Conservation (phyloP, 805 yeast species). For the Komagataella pseudopastoris region DNA sequence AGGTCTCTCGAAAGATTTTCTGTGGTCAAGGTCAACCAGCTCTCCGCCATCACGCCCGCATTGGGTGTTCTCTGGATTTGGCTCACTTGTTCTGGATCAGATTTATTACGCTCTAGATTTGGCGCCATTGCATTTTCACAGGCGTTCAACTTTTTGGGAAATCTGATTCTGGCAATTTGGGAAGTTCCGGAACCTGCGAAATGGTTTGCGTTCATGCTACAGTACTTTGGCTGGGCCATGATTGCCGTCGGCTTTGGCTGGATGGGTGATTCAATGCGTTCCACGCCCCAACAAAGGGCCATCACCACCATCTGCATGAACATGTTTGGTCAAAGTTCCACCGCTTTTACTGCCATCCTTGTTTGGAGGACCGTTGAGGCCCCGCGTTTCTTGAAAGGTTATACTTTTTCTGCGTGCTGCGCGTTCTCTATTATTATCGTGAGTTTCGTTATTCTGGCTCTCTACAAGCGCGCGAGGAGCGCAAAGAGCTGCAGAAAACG, state of each 20-base stretch:
- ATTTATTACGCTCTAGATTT: constrained; percentile 38
- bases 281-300: constrained; percentile 41
- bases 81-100: constrained; percentile 35
- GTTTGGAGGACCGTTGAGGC: constrained; percentile 38
- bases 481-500: background rate
- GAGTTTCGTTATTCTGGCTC: background rate
- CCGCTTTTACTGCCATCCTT: constrained; percentile 19
- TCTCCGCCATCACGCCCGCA: constrained; percentile 44
- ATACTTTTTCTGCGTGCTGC: constrained; percentile 31
- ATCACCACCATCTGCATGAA: constrained; percentile 44
- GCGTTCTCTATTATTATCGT: constrained; percentile 11
- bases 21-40: constrained; percentile 30
- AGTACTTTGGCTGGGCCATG: constrained; percentile 50
- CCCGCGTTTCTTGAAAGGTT: constrained; percentile 43
- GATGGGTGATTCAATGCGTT: constrained; percentile 43
- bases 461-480: background rate
- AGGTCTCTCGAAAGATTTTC: constrained; percentile 30
- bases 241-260: constrained; percentile 49
- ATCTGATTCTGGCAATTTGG: constrained; percentile 45
- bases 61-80: constrained; percentile 39
- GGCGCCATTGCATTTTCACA: constrained; percentile 40
- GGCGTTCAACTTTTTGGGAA: constrained; percentile 39
- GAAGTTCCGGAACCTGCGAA: constrained; percentile 41
- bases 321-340: constrained; percentile 27
- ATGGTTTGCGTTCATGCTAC: constrained; percentile 51